phyloP scores from a whole-genome alignment of 1,284 basidiomycete species.

The Cutaneotrichosporon sp. region DNA sequence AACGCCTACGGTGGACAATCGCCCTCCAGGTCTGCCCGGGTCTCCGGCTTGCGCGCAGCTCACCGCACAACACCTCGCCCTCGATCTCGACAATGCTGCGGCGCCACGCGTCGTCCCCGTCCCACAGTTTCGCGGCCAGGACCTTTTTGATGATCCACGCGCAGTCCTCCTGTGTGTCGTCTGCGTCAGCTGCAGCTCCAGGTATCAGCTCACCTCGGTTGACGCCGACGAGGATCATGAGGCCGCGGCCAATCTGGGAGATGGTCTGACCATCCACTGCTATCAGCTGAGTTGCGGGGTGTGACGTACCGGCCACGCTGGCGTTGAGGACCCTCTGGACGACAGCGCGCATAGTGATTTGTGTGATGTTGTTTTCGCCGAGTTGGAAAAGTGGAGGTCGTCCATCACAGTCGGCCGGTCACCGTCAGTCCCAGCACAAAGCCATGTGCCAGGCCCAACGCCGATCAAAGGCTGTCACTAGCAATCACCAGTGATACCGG shows the following conservation, averaged over 20 bases:
- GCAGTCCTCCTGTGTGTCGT: constrained; percentile 70
- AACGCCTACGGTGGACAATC: too few relatives aligned
- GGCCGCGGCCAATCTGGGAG: constrained; percentile 70
- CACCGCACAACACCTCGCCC: constrained; percentile 75
- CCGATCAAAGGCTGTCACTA: too few relatives aligned
- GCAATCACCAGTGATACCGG: too few relatives aligned
- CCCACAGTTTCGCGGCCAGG: constrained; percentile 66
- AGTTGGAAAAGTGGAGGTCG: neutral
- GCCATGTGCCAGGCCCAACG: too few relatives aligned
- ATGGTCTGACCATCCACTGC: constrained; percentile 52
- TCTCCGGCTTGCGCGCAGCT: too few relatives aligned
- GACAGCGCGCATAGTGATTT: constrained; percentile 44
- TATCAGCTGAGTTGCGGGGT: constrained; percentile 1
- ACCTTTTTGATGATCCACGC: constrained; percentile 72
- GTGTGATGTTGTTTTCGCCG: neutral
- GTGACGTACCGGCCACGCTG: constrained; percentile 39
- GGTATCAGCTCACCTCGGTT: constrained; percentile 14
- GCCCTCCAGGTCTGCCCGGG: too few relatives aligned
- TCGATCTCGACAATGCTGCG: constrained; percentile 72
- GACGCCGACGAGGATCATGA: constrained; percentile 84
- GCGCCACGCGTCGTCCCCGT: constrained; percentile 63
- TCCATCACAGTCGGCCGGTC: neutral
- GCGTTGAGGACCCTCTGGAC: constrained; percentile 45
- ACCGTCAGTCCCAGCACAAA: neutral
- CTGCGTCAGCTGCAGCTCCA: constrained; percentile 48